Base-by-base conservation (phyloP, 306 rosid species). In the Carpinus fangiana region DNA sequence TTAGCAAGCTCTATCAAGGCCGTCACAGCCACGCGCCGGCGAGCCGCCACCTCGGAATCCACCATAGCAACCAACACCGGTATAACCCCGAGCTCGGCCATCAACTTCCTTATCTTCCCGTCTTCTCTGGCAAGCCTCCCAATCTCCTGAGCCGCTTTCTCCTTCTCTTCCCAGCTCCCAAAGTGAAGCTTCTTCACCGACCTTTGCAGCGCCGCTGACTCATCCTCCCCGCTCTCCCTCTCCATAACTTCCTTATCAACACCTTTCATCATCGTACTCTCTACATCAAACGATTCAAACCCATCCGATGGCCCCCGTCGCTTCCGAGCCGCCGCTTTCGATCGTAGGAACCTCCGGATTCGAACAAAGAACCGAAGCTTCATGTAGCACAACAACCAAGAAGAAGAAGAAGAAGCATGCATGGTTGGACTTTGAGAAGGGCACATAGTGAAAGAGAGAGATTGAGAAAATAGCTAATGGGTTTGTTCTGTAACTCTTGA, bases 131-230 rank as follows among this genome's bases (percentile, higher is more conserved):
- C 91, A 61, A 93, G 79, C 71, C 74, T 81, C 52, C 74, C 88
- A 83, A 96, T 91, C 89, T 86, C 94, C 72, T 75, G 73, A 3
- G 96, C 94, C 43, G 97, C 95, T 52, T 62, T 48, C 80, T 91
- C 97, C 75, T 89, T 96, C 92, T 93, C 97, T 81, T 87, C 90
- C 91, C 91, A 89, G 80, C 83, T 84, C 43, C 99, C 99, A 28
- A 96, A 96, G 87, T 96, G 96, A 81, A 96, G 97, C 81, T 80
- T 88, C 90, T 96, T 96, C 85, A 96, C 99, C 5, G 92, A 85
- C 83, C 76, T 90, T 79, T 90, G 91, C 79, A 96, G 75, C 84
- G 79, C 80, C 51, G 59, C 81, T 11, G 69, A 75, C 12, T 81
- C 92, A 51, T 81, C 92, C 47, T 72, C 88, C 4, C 72, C 80